Evolutionary conservation across 2,329 filamentous ascomycete species (phyloP).

Genomic region (Shiraia bambusicola): DNA sequence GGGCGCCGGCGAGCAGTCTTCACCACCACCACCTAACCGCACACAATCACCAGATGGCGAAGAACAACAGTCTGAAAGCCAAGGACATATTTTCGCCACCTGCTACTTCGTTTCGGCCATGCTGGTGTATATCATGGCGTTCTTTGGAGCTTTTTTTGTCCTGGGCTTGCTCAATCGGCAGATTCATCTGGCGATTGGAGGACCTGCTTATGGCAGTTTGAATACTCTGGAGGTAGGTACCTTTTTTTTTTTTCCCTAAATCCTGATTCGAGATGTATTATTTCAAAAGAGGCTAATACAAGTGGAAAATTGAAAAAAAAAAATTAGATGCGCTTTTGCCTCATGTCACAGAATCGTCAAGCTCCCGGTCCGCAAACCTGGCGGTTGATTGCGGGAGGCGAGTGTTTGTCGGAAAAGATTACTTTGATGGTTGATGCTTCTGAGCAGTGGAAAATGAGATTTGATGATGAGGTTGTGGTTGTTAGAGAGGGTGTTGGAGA

Average conservation of each 20-base stretch:
- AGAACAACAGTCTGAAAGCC: not conserved
- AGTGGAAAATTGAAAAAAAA: too few species aligned
- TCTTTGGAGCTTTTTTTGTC: slow-evolving; percentile 4
- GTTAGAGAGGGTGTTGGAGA: slow-evolving; percentile 5
- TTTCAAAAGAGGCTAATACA: too few species aligned
- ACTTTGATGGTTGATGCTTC: slow-evolving; percentile 5
- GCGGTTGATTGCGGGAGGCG: slow-evolving; percentile 9
- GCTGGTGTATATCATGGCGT: slow-evolving; percentile 3
- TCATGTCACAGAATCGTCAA: slow-evolving; percentile 14
- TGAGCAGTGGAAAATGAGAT: slow-evolving; percentile 14
- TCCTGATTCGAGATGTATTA: too few species aligned
- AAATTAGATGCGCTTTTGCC: slow-evolving; percentile 29
- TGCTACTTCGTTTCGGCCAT: slow-evolving; percentile 8
- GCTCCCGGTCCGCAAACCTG: slow-evolving; percentile 18
- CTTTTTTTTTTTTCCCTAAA: too few species aligned
- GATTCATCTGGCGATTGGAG: slow-evolving; percentile 4
- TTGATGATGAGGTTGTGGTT: slow-evolving; percentile 11
- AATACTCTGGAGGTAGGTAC: slow-evolving; percentile 7
- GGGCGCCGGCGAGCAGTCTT: slow-evolving; percentile 5
- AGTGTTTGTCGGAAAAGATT: slow-evolving; percentile 13
- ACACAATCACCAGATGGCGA: not conserved
- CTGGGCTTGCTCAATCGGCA: slow-evolving; percentile 5
- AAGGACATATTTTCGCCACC: not conserved
- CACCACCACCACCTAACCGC: not conserved
- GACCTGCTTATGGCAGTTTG: slow-evolving; percentile 7